phyloP scores from a whole-genome alignment of 371 early-diverging fungal genomes.

The Mucor irregularis region DNA sequence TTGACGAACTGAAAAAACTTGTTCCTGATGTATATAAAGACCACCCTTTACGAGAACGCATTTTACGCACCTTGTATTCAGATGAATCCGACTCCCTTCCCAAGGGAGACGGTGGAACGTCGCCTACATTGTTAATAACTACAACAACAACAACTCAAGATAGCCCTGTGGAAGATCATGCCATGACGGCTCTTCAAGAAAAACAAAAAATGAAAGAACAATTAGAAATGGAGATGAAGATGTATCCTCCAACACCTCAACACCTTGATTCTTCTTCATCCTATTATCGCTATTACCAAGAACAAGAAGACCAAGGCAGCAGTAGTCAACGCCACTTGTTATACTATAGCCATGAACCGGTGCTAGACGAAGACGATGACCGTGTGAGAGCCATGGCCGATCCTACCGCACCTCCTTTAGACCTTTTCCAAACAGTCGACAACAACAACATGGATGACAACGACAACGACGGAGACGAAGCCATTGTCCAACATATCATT shows the following conservation, averaged over 20 bases:
- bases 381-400: background rate
- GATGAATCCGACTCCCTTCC: no score
- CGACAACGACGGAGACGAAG: no score
- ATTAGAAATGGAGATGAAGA: background rate
- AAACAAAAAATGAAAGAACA: background rate
- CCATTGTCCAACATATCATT: no score
- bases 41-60: background rate
- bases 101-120: no score
- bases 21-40: constrained; percentile 47
- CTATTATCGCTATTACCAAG: background rate
- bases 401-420: constrained; percentile 7
- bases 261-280: background rate
- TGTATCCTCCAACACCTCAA: background rate
- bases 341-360: background rate
- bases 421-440: background rate
- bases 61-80: background rate
- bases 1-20: constrained; percentile 51
- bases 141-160: no score
- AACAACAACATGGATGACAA: no score
- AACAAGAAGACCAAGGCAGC: background rate
- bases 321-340: background rate
- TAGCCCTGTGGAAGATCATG: no score
- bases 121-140: no score
- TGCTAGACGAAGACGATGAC: background rate
- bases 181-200: no score